These are phyloP conservation scores for Inga leiocalycina DNA, from an alignment of 306 rosid genomes.

Conservation along the genomic window DNA sequence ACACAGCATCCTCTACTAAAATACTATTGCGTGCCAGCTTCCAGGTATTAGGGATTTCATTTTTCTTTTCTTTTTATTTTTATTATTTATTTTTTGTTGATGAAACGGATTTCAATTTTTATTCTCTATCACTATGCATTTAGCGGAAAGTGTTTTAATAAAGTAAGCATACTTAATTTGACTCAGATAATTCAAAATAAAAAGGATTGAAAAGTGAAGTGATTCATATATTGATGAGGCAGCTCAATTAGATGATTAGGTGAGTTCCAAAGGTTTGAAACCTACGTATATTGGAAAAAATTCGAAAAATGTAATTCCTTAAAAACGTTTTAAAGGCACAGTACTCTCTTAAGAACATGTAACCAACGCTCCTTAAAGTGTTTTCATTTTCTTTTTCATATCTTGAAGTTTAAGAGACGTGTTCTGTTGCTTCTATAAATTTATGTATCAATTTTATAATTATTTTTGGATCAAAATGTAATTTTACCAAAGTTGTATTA, in stretches of 20 bases:
- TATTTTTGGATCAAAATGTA: not conserved
- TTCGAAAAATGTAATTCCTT: no score
- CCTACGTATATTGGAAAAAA: not conserved
- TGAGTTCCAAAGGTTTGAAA: no score
- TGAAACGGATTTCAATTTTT: not conserved
- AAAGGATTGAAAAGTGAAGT: not conserved
- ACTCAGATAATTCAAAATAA: not conserved
- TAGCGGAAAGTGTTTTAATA: not conserved
- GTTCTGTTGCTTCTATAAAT: not conserved
- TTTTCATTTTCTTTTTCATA: no score
- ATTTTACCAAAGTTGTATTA: not conserved
- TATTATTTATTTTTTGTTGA: no score
- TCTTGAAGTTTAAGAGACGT: not conserved
- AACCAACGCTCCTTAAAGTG: not conserved
- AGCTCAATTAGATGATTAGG: not conserved
- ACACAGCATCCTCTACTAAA: not conserved
- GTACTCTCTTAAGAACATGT: not conserved
- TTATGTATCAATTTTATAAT: not conserved
- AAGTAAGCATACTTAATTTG: not conserved
- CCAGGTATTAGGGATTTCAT: no score
- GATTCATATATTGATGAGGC: not conserved
- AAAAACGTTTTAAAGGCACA: no score
- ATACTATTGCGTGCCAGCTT: not conserved
- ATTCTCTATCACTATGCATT: not conserved
- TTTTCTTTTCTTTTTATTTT: no score